Evolutionary conservation across 208 protist species (phyloP), one percentile per base, ranked within the genome.

Genomic region (Trypanosomatidae sp.): DNA sequence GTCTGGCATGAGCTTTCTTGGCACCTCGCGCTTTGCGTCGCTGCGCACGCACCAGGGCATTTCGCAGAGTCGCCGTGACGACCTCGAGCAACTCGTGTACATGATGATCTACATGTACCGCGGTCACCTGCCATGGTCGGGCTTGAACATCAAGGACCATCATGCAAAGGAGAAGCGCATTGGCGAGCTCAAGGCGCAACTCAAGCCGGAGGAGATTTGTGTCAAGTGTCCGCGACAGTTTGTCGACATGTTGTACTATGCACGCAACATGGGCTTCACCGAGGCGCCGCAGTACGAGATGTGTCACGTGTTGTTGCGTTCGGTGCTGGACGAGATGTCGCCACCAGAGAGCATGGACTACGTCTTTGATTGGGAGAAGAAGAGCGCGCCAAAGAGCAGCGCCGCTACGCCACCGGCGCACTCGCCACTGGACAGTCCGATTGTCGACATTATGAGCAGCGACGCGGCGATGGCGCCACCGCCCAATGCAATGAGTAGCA

Each of bases 21-120:
- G 97, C 22, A 99, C 97, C 0, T 95, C 95, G 7, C 69, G 97
- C 3, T 99, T 98, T 49, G 96, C 95, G 1, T 95, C 84, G 7
- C 73, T 98, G 28, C 96, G 97, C 57, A 97, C 95, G 4, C 97
- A 99, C 53, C 47, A 94, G 30, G 96, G 96, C 13, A 74, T 92
- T 48, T 82, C 88, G 22, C 88, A 94, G 58, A 73, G 69, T 33
- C 77, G 83, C 43, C 66, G 84, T 16, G 88, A 96, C 59, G 88
- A 95, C 50, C 35, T 96, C 26, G 85, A 96, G 65, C 69, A 85
- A 49, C 52, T 96, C 21, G 80, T 85, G 41, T 94, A 96, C 48
- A 69, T 97, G 23, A 69, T 99, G 40, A 83, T 98, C 45, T 98
- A 98, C 66, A 92, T 98, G 49, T 70, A 95, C 41, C 73, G 86